A percentile compares a stretch with the other conserved stretches of the same genome.
phyloP scores from a whole-genome alignment of 768 basidiomycete species.

The Leccinum pellstonianum region DNA sequence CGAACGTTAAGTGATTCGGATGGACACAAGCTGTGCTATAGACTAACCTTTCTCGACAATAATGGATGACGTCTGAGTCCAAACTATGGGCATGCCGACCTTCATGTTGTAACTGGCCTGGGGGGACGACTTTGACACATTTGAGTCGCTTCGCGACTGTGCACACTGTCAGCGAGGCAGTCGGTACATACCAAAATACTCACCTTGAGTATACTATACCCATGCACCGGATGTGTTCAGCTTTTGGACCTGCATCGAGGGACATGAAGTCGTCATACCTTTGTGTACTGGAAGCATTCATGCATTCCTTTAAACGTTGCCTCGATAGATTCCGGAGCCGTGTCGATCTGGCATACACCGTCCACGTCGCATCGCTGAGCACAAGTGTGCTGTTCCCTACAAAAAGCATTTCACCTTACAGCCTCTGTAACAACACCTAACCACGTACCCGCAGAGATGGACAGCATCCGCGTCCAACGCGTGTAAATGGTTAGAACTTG shows the following conservation, averaged over 20 bases:
- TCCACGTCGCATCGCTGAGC: constrained; percentile 39
- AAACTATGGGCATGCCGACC: constrained; percentile 50
- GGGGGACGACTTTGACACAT: constrained; percentile 47
- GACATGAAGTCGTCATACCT: constrained; percentile 34
- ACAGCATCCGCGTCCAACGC: constrained; percentile 38
- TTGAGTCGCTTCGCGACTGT: constrained; percentile 50
- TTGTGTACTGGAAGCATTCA: constrained; percentile 63
- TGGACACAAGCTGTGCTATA: background rate
- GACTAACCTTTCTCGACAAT: constrained; percentile 47
- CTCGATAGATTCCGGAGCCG: constrained; percentile 54
- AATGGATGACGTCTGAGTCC: constrained; percentile 46
- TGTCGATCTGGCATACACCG: constrained; percentile 60
- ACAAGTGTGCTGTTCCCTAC: constrained; percentile 49
- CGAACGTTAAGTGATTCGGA: constrained; percentile 2
- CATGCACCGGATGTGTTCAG: background rate
- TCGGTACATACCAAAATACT: background rate
- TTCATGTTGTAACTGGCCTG: constrained; percentile 41
- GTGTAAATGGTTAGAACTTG: constrained; percentile 49
- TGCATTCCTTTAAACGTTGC: constrained; percentile 60
- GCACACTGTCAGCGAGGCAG: background rate
- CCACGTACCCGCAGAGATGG: constrained; percentile 59
- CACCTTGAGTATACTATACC: constrained; percentile 54
- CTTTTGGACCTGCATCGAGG: background rate
- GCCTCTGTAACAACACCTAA: background rate
- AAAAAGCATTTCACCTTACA: constrained; percentile 10